These are phyloP conservation scores for Akanthomyces muscarius DNA, from an alignment of 2,329 filamentous ascomycete species.

Conservation along the genomic window DNA sequence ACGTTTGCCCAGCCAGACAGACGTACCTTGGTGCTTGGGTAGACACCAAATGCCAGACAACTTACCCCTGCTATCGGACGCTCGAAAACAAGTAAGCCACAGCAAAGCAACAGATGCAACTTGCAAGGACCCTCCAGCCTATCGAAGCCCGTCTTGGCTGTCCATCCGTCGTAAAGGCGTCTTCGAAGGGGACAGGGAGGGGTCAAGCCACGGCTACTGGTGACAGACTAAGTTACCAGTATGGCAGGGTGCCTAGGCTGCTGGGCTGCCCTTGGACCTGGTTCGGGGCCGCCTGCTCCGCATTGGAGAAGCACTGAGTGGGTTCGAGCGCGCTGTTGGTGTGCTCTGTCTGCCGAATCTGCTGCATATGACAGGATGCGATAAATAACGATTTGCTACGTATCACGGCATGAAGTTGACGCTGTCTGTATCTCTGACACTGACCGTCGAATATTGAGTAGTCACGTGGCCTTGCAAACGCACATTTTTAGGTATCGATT, in stretches of 20 bases:
- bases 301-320: slow-evolving; percentile 33
- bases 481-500: not conserved
- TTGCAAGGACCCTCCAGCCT: not conserved
- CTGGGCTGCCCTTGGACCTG: slow-evolving; percentile 13
- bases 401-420: not conserved
- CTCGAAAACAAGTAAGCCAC: not conserved
- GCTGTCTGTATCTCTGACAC: not conserved
- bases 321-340: not conserved
- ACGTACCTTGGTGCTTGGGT: not conserved
- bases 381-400: not conserved
- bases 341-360: not conserved
- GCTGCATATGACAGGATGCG: not conserved
- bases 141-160: not conserved
- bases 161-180: not conserved
- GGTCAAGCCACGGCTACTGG: not conserved
- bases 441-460: not conserved
- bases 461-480: slow-evolving; percentile 1
- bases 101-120: not conserved
- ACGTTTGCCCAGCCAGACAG: not conserved
- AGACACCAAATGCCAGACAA: not conserved
- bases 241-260: not conserved
- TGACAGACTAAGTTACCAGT: no score
- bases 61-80: not conserved
- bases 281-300: slow-evolving; percentile 30
- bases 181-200: not conserved